These are phyloP conservation scores for Pythium myriotylum DNA, from an alignment of 352 stramenopile genomes.

Conservation along the genomic window DNA sequence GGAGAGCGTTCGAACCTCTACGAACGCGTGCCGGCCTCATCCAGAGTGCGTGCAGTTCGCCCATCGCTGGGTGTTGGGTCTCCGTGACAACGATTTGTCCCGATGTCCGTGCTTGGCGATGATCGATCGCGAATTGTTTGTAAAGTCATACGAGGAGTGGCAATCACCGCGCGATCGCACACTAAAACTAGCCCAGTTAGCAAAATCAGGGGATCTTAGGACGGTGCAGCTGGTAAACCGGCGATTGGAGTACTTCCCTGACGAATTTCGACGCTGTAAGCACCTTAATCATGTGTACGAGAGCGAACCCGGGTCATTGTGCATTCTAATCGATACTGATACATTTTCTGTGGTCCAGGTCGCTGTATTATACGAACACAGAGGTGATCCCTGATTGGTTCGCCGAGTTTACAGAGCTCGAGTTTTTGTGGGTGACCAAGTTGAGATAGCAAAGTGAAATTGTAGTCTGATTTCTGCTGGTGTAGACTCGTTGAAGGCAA, in stretches of 20 bases:
- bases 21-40: background rate
- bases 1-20: background rate
- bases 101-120: constrained; percentile 13
- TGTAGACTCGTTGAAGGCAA: constrained; percentile 7
- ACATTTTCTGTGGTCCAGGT: too few relatives aligned
- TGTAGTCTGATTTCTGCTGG: background rate
- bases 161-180: background rate
- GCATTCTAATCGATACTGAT: too few relatives aligned
- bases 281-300: constrained; percentile 5
- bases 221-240: background rate
- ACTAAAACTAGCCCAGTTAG: constrained; percentile 6
- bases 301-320: too few relatives aligned
- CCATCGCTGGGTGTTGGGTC: background rate
- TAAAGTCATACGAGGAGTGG: constrained; percentile 6
- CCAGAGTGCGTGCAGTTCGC: constrained; percentile 2
- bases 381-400: constrained; percentile 6
- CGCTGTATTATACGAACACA: constrained; percentile 6
- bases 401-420: constrained; percentile 4
- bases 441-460: background rate
- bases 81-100: too few relatives aligned
- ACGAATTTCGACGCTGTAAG: background rate
- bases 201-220: background rate
- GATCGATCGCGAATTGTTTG: constrained; percentile 3
- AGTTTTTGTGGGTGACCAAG: constrained; percentile 7
- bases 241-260: background rate